A percentile compares a stretch with the other conserved stretches of the same genome.
These are phyloP conservation scores for Torulaspora pretoriensis DNA, from an alignment of 1,139 yeast species.

Conservation along the genomic window DNA sequence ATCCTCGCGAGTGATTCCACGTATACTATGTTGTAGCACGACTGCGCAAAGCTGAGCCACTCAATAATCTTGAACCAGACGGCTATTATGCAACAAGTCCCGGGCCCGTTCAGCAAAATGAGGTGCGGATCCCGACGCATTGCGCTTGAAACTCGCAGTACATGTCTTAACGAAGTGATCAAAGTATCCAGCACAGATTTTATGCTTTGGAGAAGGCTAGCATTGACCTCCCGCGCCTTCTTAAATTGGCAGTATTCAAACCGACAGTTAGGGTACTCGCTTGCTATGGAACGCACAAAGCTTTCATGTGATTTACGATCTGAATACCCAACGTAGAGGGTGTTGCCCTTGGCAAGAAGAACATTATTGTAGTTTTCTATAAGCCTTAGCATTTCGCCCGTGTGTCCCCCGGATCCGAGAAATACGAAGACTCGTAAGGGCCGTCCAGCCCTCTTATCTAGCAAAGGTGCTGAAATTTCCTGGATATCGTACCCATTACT, in stretches of 20 bases:
- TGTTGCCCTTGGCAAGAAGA: constrained; percentile 24
- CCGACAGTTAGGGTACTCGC: constrained; percentile 17
- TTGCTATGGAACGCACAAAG: constrained; percentile 40
- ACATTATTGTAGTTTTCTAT: constrained; percentile 41
- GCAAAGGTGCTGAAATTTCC: not conserved
- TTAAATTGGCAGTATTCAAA: constrained; percentile 45
- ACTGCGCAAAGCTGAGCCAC: constrained; percentile 40
- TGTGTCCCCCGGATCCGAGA: constrained; percentile 89
- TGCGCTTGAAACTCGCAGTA: constrained; percentile 17
- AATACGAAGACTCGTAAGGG: constrained; percentile 43
- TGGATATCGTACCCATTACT: constrained; percentile 1
- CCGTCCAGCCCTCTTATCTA: not conserved
- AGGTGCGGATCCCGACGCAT: constrained; percentile 25
- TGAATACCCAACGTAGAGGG: constrained; percentile 34
- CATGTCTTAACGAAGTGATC: constrained; percentile 20
- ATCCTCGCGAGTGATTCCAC: constrained; percentile 91
- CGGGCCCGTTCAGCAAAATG: constrained; percentile 87
- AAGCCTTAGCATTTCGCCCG: constrained; percentile 87
- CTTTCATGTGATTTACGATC: constrained; percentile 25
- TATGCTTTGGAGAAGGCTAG: constrained; percentile 37
- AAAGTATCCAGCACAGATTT: constrained; percentile 24
- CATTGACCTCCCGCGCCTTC: constrained; percentile 59
- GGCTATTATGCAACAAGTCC: constrained; percentile 67
- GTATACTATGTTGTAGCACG: constrained; percentile 64
- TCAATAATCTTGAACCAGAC: constrained; percentile 59